Evolutionary conservation across 2,329 filamentous ascomycete genomes (phyloP).

Genomic region (Xylariaceae sp.): DNA sequence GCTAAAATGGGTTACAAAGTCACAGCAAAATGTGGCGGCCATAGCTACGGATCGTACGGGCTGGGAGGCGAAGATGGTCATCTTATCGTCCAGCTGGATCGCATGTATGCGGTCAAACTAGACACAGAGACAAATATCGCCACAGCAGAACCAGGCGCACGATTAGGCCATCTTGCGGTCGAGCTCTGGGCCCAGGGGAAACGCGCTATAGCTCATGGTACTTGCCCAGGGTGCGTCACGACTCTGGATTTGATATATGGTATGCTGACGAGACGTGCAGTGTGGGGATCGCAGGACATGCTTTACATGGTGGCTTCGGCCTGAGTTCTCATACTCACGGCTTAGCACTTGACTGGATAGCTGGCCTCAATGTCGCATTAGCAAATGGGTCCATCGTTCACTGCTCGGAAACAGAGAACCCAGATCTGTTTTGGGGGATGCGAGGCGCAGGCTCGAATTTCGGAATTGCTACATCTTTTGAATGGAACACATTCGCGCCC

Average conservation of each 20-base stretch:
- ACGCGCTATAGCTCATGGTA: slow-evolving; percentile 34
- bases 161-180: slow-evolving; percentile 38
- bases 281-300: slow-evolving; percentile 35
- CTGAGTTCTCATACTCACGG: slow-evolving; percentile 41
- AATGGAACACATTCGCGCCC: slow-evolving; percentile 29
- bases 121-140: slow-evolving; percentile 37
- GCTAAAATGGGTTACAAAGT: slow-evolving; percentile 38
- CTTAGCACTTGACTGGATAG: slow-evolving; percentile 42
- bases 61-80: slow-evolving; percentile 43
- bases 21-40: slow-evolving; percentile 44
- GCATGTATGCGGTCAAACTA: slow-evolving; percentile 39
- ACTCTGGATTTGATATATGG: not conserved
- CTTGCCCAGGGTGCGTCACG: slow-evolving; percentile 35
- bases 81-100: slow-evolving; percentile 42
- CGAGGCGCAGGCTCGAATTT: slow-evolving; percentile 32
- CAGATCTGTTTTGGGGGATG: slow-evolving; percentile 33
- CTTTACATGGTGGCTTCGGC: slow-evolving; percentile 36
- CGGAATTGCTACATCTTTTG: slow-evolving; percentile 28
- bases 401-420: slow-evolving; percentile 27
- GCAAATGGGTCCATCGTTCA: slow-evolving; percentile 30
- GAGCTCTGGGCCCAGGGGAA: slow-evolving; percentile 31
- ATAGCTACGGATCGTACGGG: slow-evolving; percentile 45
- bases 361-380: slow-evolving; percentile 29
- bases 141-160: slow-evolving; percentile 40
- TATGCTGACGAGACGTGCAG: slow-evolving; percentile 18